phyloP scores from a whole-genome alignment of 495 filamentous ascomycete genomes.

The Amphirosellinia nigrospora region DNA sequence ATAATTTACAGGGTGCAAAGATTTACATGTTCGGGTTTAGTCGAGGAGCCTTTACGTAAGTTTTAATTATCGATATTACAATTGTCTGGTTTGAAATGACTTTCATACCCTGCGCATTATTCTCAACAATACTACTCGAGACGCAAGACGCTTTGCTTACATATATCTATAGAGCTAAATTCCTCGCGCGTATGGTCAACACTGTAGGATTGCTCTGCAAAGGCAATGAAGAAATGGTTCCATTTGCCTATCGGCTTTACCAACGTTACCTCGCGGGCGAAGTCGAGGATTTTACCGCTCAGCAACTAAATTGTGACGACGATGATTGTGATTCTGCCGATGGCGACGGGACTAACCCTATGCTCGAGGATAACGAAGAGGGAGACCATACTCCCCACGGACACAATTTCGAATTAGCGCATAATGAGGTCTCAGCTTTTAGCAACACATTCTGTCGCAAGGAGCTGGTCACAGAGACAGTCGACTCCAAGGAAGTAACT shows the following conservation, averaged over 20 bases:
- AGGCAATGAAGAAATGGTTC: constrained; percentile 53
- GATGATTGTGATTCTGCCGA: constrained; percentile 14
- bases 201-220: constrained; percentile 52
- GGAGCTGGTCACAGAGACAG: constrained; percentile 21
- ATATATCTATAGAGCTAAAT: constrained; percentile 40
- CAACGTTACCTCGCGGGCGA: constrained; percentile 35
- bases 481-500: constrained; percentile 26
- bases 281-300: constrained; percentile 30
- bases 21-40: constrained; percentile 60
- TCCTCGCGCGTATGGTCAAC: constrained; percentile 55
- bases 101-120: neutral
- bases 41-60: constrained; percentile 54
- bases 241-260: constrained; percentile 36
- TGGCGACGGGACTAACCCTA: constrained; percentile 31
- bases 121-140: neutral
- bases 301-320: constrained; percentile 11
- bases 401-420: constrained; percentile 33
- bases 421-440: constrained; percentile 46
- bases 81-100: neutral
- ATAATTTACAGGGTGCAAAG: constrained; percentile 37
- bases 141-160: neutral
- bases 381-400: constrained; percentile 32
- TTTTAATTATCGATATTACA: neutral
- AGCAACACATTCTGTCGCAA: constrained; percentile 51
- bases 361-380: constrained; percentile 39